Evolutionary conservation across 1,284 basidiomycete species (phyloP).

Genomic region (Cutaneotrichosporon cavernicola): DNA sequence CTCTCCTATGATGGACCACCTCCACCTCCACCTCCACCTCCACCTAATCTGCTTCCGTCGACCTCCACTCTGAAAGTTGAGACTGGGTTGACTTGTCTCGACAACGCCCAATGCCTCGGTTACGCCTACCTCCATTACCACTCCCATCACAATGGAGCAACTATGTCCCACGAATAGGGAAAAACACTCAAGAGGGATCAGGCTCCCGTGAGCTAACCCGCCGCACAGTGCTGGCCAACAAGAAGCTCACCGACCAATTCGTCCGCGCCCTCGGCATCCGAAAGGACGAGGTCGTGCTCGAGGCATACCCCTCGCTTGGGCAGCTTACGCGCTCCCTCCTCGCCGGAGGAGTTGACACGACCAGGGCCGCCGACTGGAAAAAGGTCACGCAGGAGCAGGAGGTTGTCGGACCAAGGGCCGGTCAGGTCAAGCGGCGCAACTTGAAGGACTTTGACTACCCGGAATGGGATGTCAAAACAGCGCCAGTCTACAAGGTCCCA

Average conservation of each 20-base stretch:
- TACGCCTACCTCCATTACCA: constrained; percentile 42
- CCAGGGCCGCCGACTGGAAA: constrained; percentile 20
- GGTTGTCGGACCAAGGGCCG: not conserved
- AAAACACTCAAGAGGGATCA: not conserved
- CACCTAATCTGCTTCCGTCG: not conserved
- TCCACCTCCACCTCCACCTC: constrained; percentile 8
- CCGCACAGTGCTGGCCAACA: constrained; percentile 34
- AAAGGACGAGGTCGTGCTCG: constrained; percentile 41
- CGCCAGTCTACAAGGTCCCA: not conserved
- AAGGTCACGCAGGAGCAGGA: constrained; percentile 15
- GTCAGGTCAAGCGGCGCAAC: constrained; percentile 1
- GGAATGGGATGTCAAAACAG: constrained; percentile 11
- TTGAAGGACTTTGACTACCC: constrained; percentile 14
- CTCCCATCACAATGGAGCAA: constrained; percentile 23
- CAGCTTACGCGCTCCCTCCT: constrained; percentile 39
- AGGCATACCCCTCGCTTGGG: constrained; percentile 38
- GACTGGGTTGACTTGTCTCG: not conserved
- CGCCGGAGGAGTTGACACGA: constrained; percentile 31
- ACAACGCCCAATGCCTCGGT: constrained; percentile 24
- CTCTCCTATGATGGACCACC: constrained; percentile 1
- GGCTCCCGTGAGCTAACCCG: constrained; percentile 6
- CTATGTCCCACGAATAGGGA: constrained; percentile 6
- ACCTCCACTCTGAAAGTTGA: not conserved
- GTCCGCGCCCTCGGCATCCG: constrained; percentile 38
- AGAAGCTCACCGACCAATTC: constrained; percentile 33